These are phyloP conservation scores for Ampelomyces quisqualis DNA, from an alignment of 2,329 filamentous ascomycete genomes.

Conservation along the genomic window DNA sequence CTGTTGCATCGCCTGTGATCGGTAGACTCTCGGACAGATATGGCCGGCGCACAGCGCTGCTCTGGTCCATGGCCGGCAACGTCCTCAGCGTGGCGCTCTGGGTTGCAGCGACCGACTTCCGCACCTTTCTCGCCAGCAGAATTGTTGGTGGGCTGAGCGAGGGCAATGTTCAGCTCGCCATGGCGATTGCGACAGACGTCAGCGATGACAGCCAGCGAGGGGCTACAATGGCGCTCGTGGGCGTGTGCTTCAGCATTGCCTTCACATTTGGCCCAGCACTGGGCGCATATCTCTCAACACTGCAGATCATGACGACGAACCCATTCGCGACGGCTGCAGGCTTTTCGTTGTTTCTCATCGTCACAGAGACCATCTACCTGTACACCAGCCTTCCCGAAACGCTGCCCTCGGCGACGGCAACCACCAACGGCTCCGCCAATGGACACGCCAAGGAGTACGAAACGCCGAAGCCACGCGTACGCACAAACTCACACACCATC, in stretches of 20 bases:
- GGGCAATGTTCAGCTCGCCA: slow-evolving; percentile 94
- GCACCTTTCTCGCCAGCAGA: slow-evolving; percentile 91
- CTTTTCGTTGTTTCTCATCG: slow-evolving; percentile 80
- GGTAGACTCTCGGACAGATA: slow-evolving; percentile 84
- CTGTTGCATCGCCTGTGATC: slow-evolving; percentile 87
- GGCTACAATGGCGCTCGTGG: slow-evolving; percentile 93
- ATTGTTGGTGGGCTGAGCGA: slow-evolving; percentile 92
- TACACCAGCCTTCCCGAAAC: slow-evolving; percentile 87
- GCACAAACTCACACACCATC: slow-evolving; percentile 79
- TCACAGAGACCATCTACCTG: slow-evolving; percentile 84
- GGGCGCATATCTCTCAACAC: slow-evolving; percentile 78
- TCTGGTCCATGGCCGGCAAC: slow-evolving; percentile 91
- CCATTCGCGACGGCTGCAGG: slow-evolving; percentile 92
- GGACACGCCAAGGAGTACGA: slow-evolving; percentile 23
- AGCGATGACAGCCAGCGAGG: slow-evolving; percentile 82
- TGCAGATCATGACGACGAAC: slow-evolving; percentile 78
- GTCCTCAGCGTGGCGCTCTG: slow-evolving; percentile 90
- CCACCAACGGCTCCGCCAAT: slow-evolving; percentile 17
- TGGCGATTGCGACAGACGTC: slow-evolving; percentile 94
- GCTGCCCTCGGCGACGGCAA: slow-evolving; percentile 54
- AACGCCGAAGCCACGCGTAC: slow-evolving; percentile 31
- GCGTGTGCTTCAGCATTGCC: slow-evolving; percentile 93
- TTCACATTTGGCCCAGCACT: slow-evolving; percentile 95
- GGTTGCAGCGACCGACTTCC: slow-evolving; percentile 91
- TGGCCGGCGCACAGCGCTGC: slow-evolving; percentile 81